phyloP scores from a whole-genome alignment of 345 rosid genomes.

The Kandelia obovata region DNA sequence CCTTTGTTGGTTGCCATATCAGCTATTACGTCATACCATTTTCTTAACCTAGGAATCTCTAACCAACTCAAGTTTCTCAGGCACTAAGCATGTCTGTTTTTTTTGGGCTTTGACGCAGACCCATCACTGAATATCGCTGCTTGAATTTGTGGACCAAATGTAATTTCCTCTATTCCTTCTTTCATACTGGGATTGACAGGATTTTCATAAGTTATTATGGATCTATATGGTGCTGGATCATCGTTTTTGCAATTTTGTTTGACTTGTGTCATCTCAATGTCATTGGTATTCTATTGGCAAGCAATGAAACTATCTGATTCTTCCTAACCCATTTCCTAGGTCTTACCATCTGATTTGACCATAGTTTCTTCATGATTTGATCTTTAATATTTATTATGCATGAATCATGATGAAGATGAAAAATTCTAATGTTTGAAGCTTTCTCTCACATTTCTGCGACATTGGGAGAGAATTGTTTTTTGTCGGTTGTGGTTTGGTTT shows the following conservation, averaged over 20 bases:
- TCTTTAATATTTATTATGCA: slow-evolving; percentile 25
- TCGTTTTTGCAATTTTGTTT: no score
- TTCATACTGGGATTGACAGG: no score
- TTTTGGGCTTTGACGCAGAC: slow-evolving; percentile 77
- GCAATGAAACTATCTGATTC: no score
- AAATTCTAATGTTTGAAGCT: slow-evolving; percentile 89
- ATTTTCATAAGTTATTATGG: no score
- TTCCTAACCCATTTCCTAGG: neutral
- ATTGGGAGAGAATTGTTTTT: slow-evolving; percentile 82
- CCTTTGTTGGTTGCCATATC: slow-evolving; percentile 11
- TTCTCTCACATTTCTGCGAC: slow-evolving; percentile 89
- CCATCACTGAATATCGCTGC: slow-evolving; percentile 63
- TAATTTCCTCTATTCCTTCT: slow-evolving; percentile 36
- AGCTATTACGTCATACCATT: slow-evolving; percentile 7
- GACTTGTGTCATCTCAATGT: no score
- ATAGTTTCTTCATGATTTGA: slow-evolving; percentile 1
- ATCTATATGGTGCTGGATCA: no score
- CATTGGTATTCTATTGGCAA: no score
- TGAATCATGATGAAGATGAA: slow-evolving; percentile 35
- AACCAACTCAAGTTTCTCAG: slow-evolving; percentile 42
- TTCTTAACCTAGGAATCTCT: slow-evolving; percentile 1
- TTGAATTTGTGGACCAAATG: slow-evolving; percentile 92
- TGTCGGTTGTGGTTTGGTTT: slow-evolving; percentile 79
- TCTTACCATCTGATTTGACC: slow-evolving; percentile 6
- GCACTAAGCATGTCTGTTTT: slow-evolving; percentile 56